Evolutionary conservation across 2,329 filamentous ascomycete genomes (phyloP), one percentile per base, ranked within the genome.

Genomic region (Colletotrichum sp.): DNA sequence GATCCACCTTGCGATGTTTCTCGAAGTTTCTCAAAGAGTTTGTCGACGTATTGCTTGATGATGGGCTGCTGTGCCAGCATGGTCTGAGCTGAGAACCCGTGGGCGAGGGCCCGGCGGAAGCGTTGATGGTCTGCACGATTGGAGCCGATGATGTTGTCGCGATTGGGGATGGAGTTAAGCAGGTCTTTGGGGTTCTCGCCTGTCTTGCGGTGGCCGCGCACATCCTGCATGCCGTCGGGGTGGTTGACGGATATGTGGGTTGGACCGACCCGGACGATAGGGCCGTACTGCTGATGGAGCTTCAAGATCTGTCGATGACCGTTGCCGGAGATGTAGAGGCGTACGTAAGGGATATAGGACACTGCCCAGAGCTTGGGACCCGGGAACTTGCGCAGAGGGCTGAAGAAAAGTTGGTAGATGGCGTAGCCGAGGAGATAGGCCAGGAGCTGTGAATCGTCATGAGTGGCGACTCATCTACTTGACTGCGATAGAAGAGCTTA

Each of bases 201-300:
- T 4, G 55, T 62, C 61, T 77, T 71, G 5, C 74, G 58, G 61
- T 82, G 79, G 7, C 82, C 82, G 69, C 85, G 85, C 38, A 88
- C 84, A 36, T 88, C 85, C 75, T 84, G 58, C 58, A 61, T 83
- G 82, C 84, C 86, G 10, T 81, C 73, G 5, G 81, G 79, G n/a
- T 82, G 78, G 55, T 81, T 84, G 78, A 87, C 89, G 2, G 86
- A 84, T 4, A 90, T 82, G 76, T 89, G 86, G 70, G 87, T 82
- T 2, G 88, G 87, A 6, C 83, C 84, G 34, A 88, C 79, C 7
- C 88, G 85, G 6, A 90, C 87, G 3, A 89, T 82, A 2, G 83
- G 81, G 8, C 88, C 88, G 73, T 87, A 87, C 55, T 81, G 72
- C 5, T 81, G 76, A 76, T 87, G 86, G 14, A 87, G 78, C 10